Evolutionary conservation across 768 basidiomycete species (phyloP), one percentile per base, ranked within the genome.

Genomic region (Phlebiopsis gigantea): DNA sequence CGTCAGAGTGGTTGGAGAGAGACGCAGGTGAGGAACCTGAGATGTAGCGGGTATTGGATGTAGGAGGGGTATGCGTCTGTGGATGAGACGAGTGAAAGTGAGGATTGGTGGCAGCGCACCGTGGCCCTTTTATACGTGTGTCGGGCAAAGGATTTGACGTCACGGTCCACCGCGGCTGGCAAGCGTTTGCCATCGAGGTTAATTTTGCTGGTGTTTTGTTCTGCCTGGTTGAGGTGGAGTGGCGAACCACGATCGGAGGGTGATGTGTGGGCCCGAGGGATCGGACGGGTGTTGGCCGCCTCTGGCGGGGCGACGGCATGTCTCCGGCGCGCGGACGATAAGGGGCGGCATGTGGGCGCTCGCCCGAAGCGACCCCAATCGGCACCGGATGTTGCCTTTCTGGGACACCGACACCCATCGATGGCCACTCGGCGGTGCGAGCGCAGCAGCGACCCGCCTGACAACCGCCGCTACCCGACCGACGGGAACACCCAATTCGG

Each of bases 371-470:
- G 6, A 51, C 50, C 50, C 50, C 50, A 51, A 51, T 51, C 53
- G 42, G 53, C 42, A 22, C 10, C 53, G 10, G 26, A 28, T 28
- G 19, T 25, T 54, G 42, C 53, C 53, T 54, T 44, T 54, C 28
- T 21, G 24, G 53, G 53, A 44, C 44, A 43, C 53, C 53, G 53
- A 54, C 53, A 26, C 10, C 53, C 41, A 54, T 54, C 53, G 53
- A 54, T 54, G 42, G 42, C 53, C 22, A 7, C 28, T 25, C 53
- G 12, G 42, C n/a, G 34, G 50, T 19, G 34, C 50, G 31, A 15
- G 29, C 31, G 22, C 31, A 39, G 53, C 53, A 44, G 53, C 22
- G 39, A 22, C 19, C 24, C 26, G 42, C 25, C 22, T n/a, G 26
- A 30, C 28, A 9, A 48, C 26, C 47, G 47, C 47, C 50, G 50